Evolutionary conservation across 1,139 yeast species (phyloP).

Genomic region (Saccharomyces hybrid): DNA sequence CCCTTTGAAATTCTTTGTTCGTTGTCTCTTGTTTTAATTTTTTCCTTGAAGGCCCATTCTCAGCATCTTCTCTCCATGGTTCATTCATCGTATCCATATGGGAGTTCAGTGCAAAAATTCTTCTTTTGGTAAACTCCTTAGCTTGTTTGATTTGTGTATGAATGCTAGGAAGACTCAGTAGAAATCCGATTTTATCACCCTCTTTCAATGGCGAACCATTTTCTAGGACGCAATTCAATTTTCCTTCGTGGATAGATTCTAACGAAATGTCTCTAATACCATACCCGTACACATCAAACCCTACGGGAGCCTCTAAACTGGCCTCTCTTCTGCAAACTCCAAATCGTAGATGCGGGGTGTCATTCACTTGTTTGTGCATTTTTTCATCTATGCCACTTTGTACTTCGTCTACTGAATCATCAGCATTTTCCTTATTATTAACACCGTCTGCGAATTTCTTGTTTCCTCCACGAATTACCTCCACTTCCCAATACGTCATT

Average conservation of each 20-base stretch:
- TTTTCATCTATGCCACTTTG: conserved; percentile 11
- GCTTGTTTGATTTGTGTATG: conserved; percentile 38
- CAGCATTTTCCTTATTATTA: conserved; percentile 3
- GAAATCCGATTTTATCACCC: conserved; percentile 80
- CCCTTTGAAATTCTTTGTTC: conserved; percentile 24
- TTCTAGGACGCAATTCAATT: conserved; percentile 13
- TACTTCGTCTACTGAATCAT: conserved; percentile 2
- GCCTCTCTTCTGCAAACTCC: conserved; percentile 86
- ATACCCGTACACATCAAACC: conserved; percentile 90
- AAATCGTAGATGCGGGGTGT: conserved; percentile 57
- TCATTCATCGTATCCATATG: conserved; percentile 3
- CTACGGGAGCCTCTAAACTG: conserved; percentile 88
- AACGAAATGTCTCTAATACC: conserved; percentile 82
- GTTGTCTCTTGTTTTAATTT: conserved; percentile 14
- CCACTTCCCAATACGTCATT: conserved; percentile 61
- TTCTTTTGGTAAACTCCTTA: conserved; percentile 27
- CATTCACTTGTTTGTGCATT: conserved; percentile 19
- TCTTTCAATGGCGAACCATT: conserved; percentile 36
- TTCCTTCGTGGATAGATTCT: conserved; percentile 53
- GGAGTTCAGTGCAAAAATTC: conserved; percentile 24
- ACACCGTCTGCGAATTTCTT: conserved; percentile 5
- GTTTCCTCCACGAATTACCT: conserved; percentile 26
- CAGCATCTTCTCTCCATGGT: neutral
- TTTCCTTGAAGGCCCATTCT: conserved; percentile 5
- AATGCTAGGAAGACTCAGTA: conserved; percentile 59